Evolutionary conservation across 2,329 filamentous ascomycete genomes (phyloP).

Genomic region (Microdochium paspali): DNA sequence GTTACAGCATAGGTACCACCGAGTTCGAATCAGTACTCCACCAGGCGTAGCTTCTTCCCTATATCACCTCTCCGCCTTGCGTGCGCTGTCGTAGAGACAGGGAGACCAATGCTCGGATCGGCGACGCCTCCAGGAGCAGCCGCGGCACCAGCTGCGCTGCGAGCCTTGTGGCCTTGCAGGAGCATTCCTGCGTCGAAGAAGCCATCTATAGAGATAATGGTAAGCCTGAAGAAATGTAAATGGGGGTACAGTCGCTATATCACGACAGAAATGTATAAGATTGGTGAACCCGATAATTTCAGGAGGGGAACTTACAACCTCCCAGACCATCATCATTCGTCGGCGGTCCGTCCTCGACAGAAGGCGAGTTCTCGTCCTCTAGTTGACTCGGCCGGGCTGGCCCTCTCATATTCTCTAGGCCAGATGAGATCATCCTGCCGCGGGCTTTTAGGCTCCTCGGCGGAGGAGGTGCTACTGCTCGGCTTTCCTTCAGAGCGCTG

Average conservation of each 20-base stretch:
- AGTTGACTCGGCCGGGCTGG: conserved; percentile 4
- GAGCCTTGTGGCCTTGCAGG: conserved; percentile 73
- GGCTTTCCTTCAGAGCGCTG: not conserved
- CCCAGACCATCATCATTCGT: conserved; percentile 86
- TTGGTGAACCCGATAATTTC: no score
- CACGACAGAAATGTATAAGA: no score
- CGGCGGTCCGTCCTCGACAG: conserved; percentile 56
- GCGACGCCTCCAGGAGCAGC: conserved; percentile 31
- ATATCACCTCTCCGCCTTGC: conserved; percentile 52
- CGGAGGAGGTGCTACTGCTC: conserved; percentile 5
- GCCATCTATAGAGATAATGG: conserved; percentile 61
- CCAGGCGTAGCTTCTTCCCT: conserved; percentile 63
- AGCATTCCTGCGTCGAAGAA: conserved; percentile 98
- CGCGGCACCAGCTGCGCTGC: conserved; percentile 15
- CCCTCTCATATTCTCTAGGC: conserved; percentile 31
- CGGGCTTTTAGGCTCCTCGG: conserved; percentile 54
- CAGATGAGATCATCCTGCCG: conserved; percentile 58
- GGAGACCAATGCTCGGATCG: conserved; percentile 33
- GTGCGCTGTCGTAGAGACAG: conserved; percentile 43
- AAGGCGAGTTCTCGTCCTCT: conserved; percentile 35
- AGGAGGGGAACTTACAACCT: conserved; percentile 75
- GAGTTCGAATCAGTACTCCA: conserved; percentile 48
- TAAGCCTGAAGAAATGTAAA: no score
- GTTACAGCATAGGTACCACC: no score
- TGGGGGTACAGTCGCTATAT: no score